These are phyloP conservation scores for Arthroderma uncinatum DNA, from an alignment of 2,329 filamentous ascomycete genomes.

Conservation along the genomic window DNA sequence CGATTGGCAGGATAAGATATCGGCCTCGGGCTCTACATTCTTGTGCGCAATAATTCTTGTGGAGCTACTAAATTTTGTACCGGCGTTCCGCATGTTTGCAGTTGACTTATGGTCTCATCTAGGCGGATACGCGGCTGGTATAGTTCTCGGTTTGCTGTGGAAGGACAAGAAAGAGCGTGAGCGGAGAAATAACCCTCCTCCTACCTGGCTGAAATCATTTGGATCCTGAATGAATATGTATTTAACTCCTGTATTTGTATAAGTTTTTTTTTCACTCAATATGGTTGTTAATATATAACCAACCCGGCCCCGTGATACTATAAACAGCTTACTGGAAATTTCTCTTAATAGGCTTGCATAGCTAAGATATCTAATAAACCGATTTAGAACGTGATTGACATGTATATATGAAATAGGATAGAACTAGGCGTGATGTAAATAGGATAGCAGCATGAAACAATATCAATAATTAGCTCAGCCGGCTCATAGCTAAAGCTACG, in stretches of 20 bases:
- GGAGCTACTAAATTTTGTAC: conserved; percentile 27
- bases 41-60: conserved; percentile 27
- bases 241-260: not conserved
- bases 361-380: too few species aligned
- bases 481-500: too few species aligned
- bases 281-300: too few species aligned
- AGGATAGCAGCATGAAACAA: not conserved
- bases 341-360: too few species aligned
- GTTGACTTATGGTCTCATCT: conserved; percentile 36
- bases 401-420: not conserved
- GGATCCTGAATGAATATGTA: not conserved
- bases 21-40: conserved; percentile 32
- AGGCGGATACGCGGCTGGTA: conserved; percentile 32
- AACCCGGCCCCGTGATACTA: too few species aligned
- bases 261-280: not conserved
- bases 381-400: not conserved
- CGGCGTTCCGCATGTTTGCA: conserved; percentile 23
- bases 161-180: conserved; percentile 16
- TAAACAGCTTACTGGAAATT: too few species aligned
- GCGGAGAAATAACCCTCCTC: conserved; percentile 11
- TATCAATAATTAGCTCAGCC: not conserved
- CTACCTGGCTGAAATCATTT: not conserved
- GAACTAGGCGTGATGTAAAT: not conserved
- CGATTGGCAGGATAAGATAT: conserved; percentile 31
- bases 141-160: conserved; percentile 19